These are phyloP conservation scores for Laburnicola sp. DNA, from an alignment of 2,329 filamentous ascomycete species.

Conservation along the genomic window DNA sequence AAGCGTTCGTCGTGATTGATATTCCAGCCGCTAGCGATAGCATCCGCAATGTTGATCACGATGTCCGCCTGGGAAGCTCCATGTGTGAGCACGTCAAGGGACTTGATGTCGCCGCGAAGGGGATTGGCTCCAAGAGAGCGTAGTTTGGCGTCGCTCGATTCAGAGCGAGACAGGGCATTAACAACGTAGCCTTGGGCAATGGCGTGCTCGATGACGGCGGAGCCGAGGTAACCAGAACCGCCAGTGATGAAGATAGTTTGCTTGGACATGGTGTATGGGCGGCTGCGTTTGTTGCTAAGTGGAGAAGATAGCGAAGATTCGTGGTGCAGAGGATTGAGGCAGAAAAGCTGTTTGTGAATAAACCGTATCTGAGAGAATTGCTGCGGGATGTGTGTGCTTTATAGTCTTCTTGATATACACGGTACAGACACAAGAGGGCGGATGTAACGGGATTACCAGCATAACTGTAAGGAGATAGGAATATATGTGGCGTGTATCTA, in stretches of 20 bases:
- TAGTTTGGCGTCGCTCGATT: conserved; percentile 43
- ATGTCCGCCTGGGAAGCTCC: conserved; percentile 48
- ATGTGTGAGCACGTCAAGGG: conserved; percentile 44
- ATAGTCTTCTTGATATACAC: background rate
- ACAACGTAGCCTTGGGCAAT: conserved; percentile 48
- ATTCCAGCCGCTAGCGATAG: conserved; percentile 12
- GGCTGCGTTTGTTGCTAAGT: background rate
- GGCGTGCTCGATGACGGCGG: conserved; percentile 39
- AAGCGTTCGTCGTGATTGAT: conserved; percentile 21
- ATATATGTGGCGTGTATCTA: background rate
- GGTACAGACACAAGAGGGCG: background rate
- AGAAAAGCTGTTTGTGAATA: background rate
- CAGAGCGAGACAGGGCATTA: conserved; percentile 48
- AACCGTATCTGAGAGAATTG: background rate
- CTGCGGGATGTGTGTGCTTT: background rate
- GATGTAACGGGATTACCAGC: conserved; percentile 1
- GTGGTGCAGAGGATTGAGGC: no score
- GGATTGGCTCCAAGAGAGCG: conserved; percentile 45
- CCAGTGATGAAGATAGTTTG: conserved; percentile 29
- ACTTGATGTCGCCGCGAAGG: conserved; percentile 47
- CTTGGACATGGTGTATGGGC: conserved; percentile 7
- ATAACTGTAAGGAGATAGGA: background rate
- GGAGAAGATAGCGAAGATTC: background rate
- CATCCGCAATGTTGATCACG: conserved; percentile 49
- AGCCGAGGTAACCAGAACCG: conserved; percentile 27